phyloP scores from a whole-genome alignment of 1,139 yeast genomes.

The Geotrichum reessii region DNA sequence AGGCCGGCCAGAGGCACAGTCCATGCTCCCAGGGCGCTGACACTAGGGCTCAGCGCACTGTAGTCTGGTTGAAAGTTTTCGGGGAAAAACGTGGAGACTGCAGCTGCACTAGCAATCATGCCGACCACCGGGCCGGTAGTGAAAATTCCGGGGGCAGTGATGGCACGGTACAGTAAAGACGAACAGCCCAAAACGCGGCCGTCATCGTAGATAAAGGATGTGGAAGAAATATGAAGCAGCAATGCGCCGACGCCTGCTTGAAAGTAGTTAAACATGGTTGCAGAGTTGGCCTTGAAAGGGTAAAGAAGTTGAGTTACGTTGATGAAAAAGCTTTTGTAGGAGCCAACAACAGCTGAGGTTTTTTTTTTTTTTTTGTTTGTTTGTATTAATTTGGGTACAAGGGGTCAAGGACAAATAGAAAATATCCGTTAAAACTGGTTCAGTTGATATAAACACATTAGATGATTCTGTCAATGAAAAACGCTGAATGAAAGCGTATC shows the following conservation, averaged over 20 bases:
- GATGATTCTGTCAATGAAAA: no score
- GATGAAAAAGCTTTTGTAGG: no score
- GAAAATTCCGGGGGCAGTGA: conserved; percentile 26
- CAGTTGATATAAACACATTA: no score
- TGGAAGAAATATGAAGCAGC: conserved; percentile 42
- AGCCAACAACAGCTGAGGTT: no score
- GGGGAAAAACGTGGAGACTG: conserved; percentile 29
- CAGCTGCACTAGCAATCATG: conserved; percentile 28
- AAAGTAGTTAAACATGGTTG: conserved; percentile 42
- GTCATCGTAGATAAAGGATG: conserved; percentile 36
- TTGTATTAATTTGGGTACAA: no score
- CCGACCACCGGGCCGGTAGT: conserved; percentile 34
- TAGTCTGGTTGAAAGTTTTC: conserved; percentile 29
- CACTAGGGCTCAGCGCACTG: conserved; percentile 21
- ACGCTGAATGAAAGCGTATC: no score
- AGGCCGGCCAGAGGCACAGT: conserved; percentile 34
- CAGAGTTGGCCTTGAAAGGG: background rate
- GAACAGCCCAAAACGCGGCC: conserved; percentile 46
- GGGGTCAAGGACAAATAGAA: no score
- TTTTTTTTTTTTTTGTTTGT: no score
- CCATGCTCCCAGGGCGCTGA: conserved; percentile 16
- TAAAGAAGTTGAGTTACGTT: no score
- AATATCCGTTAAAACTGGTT: no score
- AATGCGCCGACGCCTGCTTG: conserved; percentile 43
- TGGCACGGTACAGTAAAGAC: conserved; percentile 36